A percentile compares a stretch with the other conserved stretches of the same genome.
These are phyloP conservation scores for Trichoderma guizhouense DNA, from an alignment of 2,329 filamentous ascomycete genomes.

Conservation along the genomic window DNA sequence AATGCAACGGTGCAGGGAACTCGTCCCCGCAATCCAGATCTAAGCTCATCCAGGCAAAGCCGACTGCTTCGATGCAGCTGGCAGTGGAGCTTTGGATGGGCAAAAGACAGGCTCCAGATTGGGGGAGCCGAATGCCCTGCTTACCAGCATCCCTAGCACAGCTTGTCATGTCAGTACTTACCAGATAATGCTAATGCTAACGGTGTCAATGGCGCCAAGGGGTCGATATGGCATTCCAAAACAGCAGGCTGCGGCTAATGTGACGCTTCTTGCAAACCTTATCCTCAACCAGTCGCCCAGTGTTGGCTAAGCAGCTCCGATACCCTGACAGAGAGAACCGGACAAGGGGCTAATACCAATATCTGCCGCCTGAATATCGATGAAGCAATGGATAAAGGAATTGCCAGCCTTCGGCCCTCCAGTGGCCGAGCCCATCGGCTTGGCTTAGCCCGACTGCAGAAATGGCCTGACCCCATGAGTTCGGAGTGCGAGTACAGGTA, in stretches of 20 bases:
- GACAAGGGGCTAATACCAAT: neutral
- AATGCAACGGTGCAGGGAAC: neutral
- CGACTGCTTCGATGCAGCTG: neutral
- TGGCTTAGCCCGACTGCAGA: neutral
- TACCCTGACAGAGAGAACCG: neutral
- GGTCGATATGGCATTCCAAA: neutral
- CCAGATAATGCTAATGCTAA: neutral
- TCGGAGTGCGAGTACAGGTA: neutral
- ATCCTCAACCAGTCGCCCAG: neutral
- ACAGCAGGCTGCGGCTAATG: neutral
- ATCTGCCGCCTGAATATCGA: neutral
- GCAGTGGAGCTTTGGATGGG: neutral
- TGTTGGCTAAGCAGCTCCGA: neutral
- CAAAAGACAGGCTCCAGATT: neutral
- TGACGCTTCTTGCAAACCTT: neutral
- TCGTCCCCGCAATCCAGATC: slow-evolving; percentile 11
- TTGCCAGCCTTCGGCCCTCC: neutral
- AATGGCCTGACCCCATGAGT: neutral
- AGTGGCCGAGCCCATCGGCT: neutral
- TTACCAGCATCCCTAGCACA: neutral
- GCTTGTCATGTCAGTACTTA: neutral
- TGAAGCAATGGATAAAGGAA: neutral
- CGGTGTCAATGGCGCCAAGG: neutral
- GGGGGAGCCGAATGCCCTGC: neutral
- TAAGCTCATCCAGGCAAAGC: slow-evolving; percentile 8